A percentile compares a stretch with the other conserved stretches of the same genome.
Conservation (phyloP, 805 yeast genomes). For the Tetrapisispora taiwanensis region DNA sequence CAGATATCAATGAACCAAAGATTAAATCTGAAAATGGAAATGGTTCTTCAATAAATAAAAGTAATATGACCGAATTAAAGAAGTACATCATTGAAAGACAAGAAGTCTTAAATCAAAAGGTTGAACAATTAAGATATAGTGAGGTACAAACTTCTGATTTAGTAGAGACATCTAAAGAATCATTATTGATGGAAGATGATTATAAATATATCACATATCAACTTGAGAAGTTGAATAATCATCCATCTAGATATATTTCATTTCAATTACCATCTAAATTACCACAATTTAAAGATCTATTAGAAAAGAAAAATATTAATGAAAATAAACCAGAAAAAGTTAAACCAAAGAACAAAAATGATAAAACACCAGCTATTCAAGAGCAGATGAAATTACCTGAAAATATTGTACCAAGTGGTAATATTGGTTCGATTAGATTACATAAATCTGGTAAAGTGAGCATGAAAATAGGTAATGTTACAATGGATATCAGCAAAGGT, state of each 20-base stretch:
- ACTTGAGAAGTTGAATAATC: conserved; percentile 23
- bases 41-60: conserved; percentile 9
- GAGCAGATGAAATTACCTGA: not conserved
- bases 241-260: conserved; percentile 28
- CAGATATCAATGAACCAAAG: conserved; percentile 5
- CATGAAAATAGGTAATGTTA: conserved; percentile 59
- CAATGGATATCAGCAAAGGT: conserved; percentile 63
- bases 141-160: conserved; percentile 24
- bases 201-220: conserved; percentile 29
- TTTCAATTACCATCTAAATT: conserved; percentile 33
- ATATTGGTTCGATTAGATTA: conserved; percentile 60
- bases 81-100: conserved; percentile 18
- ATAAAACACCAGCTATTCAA: conserved; percentile 3
- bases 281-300: conserved; percentile 26
- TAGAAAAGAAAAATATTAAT: conserved; percentile 1
- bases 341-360: conserved; percentile 6
- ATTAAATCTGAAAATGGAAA: not conserved
- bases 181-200: conserved; percentile 30
- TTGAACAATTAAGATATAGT: conserved; percentile 1
- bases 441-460: conserved; percentile 81
- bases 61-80: conserved; percentile 13
- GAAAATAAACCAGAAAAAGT: conserved; percentile 8
- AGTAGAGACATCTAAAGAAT: conserved; percentile 31
- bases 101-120: conserved; percentile 1
- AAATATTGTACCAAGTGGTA: conserved; percentile 35